Base-by-base conservation (phyloP, 2,329 filamentous ascomycete species). In the Cryphonectria japonica region DNA sequence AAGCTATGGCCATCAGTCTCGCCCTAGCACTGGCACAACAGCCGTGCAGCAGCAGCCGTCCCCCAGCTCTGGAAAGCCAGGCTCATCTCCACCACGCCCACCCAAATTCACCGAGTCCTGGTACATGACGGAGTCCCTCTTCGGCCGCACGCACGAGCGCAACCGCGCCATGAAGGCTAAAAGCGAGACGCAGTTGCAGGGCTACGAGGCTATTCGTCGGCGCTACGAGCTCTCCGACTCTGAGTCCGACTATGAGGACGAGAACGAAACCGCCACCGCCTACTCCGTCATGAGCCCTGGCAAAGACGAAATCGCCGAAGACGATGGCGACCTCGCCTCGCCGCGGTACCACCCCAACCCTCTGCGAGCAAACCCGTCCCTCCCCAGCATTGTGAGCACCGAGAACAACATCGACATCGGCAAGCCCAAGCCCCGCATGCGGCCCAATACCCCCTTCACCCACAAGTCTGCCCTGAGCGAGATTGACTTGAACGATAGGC, bases 71-170 rank as follows among this genome's bases (percentile, higher is more conserved):
- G 63, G 70, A 8, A 67, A 74, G 29, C 64, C 68, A 41, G 77
- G 75, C 69, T 74, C 76, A 16, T 78, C 79, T 61, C 82, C 80
- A 26, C 77, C 76, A 46, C 84, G 85, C 43, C 74, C 79, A 1
- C 81, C 82, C 59, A 84, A 81, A 73, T 87, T 88, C 75, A 87
- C 83, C 6, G 87, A 88, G 75, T 82, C 85, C 0, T 89, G 87
- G 87, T 83, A 83, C 73, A 81, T 86, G 2, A 84, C 85, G 0
- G 86, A 88, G 54, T 87, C 86, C 2, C 82, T 88, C 59, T 82
- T 87, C 76, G 83, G 82, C 66, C 84, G 86, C 75, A 88, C 86
- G 2, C 85, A 87, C 72, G 82, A 88, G 75, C 82, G 82, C 59
- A 83, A 84, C 74, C 82, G 82, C 61, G 81, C 81, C 62, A 75